Evolutionary conservation across 306 rosid genomes (phyloP).

Genomic region (Dryas drummondii): DNA sequence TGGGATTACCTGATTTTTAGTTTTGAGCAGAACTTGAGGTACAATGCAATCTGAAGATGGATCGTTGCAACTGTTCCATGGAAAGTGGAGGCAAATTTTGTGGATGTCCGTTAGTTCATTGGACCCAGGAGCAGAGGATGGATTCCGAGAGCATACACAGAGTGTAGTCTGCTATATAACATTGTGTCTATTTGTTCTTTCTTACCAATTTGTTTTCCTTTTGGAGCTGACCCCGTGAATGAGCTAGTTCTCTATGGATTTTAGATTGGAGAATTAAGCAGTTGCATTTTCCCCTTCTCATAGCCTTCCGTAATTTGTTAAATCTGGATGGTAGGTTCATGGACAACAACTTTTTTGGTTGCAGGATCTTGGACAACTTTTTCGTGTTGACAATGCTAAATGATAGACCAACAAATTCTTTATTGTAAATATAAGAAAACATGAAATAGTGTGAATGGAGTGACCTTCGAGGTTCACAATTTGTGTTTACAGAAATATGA

Average conservation of each 20-base stretch:
- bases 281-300: conserved; percentile 28
- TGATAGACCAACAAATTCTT: background rate
- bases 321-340: background rate
- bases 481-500: too few species aligned
- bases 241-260: conserved; percentile 57
- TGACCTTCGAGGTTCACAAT: too few species aligned
- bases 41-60: background rate
- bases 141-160: background rate
- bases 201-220: background rate
- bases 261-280: conserved; percentile 53
- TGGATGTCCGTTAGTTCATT: background rate
- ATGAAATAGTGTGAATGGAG: background rate
- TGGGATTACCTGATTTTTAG: conserved; percentile 2
- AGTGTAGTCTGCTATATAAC: background rate
- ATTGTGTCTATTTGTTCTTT: too few species aligned
- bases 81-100: background rate
- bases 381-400: background rate
- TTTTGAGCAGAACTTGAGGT: conserved; percentile 22
- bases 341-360: background rate
- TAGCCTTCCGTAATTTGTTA: background rate
- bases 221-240: conserved; percentile 10
- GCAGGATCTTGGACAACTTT: too few species aligned
- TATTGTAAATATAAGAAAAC: background rate
- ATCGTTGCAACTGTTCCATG: background rate
- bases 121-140: background rate